Conservation (phyloP, 2,329 filamentous ascomycete genomes). For the Trichophyton mentagrophytes region DNA sequence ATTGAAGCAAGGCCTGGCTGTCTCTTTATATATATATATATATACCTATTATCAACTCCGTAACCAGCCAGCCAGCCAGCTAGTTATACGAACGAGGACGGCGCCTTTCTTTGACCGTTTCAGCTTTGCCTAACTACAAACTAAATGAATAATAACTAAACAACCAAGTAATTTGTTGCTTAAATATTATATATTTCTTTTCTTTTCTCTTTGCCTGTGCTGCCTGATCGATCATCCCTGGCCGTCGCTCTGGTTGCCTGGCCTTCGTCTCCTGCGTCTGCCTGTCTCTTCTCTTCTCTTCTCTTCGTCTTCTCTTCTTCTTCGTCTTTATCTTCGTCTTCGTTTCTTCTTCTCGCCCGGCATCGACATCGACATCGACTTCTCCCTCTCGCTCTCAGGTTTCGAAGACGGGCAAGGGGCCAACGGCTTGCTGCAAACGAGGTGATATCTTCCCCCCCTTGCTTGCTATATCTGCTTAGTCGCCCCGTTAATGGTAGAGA, state of each 20-base stretch:
- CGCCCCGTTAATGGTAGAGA: too few relatives aligned
- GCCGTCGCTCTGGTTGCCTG: too few relatives aligned
- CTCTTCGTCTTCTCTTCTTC: too few relatives aligned
- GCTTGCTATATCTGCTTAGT: background rate
- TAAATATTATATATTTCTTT: background rate
- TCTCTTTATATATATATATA: too few relatives aligned
- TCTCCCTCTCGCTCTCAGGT: too few relatives aligned
- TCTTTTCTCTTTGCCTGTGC: background rate
- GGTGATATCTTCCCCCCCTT: background rate
- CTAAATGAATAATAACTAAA: background rate
- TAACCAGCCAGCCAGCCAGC: background rate
- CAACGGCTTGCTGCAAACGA: background rate
- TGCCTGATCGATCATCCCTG: background rate
- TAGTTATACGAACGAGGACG: background rate
- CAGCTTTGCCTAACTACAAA: background rate
- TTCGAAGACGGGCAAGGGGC: background rate
- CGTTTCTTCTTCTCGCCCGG: background rate
- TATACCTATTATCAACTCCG: too few relatives aligned
- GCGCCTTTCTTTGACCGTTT: slow-evolving; percentile 1
- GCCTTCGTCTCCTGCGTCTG: background rate
- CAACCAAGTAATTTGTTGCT: background rate
- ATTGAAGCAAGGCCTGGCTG: too few relatives aligned
- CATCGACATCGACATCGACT: background rate
- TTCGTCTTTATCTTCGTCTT: too few relatives aligned
- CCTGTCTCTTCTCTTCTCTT: background rate